These are phyloP conservation scores for Dalechampia spathulata DNA, from an alignment of 441 rosid genomes.

Conservation along the genomic window DNA sequence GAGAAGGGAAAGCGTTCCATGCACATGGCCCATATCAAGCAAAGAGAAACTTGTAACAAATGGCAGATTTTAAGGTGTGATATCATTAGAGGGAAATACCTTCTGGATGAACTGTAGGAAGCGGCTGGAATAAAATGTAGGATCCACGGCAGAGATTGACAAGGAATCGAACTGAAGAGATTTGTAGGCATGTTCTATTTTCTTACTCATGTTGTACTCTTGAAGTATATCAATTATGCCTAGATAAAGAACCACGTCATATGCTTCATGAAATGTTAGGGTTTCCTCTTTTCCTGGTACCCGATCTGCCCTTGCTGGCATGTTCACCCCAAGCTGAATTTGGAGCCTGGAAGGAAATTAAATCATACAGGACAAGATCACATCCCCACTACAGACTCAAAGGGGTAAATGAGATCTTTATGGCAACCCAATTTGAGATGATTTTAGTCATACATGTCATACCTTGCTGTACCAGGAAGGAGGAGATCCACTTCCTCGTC, in stretches of 20 bases:
- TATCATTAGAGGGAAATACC: slow-evolving; percentile 52
- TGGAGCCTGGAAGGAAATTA: slow-evolving; percentile 50
- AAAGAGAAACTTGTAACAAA: no score
- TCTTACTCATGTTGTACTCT: slow-evolving; percentile 88
- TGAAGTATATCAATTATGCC: slow-evolving; percentile 91
- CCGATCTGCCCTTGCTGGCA: slow-evolving; percentile 95
- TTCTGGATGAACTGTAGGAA: slow-evolving; percentile 80
- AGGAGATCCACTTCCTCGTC: slow-evolving; percentile 97
- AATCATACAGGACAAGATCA: not conserved
- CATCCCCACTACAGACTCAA: no score
- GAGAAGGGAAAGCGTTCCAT: no score
- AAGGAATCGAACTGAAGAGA: slow-evolving; percentile 82
- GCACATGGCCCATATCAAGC: no score
- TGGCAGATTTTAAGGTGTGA: slow-evolving; percentile 15
- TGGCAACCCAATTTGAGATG: not conserved
- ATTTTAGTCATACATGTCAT: slow-evolving; percentile 8
- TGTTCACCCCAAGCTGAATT: slow-evolving; percentile 95
- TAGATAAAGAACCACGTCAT: slow-evolving; percentile 84
- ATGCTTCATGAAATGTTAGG: slow-evolving; percentile 50
- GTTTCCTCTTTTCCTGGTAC: slow-evolving; percentile 72
- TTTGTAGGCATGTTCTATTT: slow-evolving; percentile 89
- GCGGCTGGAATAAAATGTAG: slow-evolving; percentile 73
- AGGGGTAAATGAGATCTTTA: no score
- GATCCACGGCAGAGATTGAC: slow-evolving; percentile 87
- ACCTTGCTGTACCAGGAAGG: slow-evolving; percentile 98